phyloP scores from a whole-genome alignment of 2,329 filamentous ascomycete species.

The Cercospora janseana region DNA sequence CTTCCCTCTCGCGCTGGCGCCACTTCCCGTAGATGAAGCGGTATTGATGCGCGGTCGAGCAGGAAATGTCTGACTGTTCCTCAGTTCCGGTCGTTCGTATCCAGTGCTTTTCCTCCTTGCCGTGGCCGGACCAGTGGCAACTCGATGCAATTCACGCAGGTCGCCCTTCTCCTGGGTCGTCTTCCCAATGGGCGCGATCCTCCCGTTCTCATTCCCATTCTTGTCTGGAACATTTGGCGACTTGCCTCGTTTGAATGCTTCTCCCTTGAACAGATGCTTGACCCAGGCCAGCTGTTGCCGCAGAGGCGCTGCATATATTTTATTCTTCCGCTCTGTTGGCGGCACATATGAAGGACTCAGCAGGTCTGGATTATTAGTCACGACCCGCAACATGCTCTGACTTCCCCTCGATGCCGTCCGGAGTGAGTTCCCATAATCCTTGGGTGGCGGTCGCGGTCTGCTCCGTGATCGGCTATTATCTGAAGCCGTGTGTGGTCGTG shows the following conservation, averaged over 20 bases:
- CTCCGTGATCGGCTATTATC: conserved; percentile 68
- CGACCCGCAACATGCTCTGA: conserved; percentile 82
- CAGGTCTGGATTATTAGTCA: conserved; percentile 66
- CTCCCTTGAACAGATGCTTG: conserved; percentile 70
- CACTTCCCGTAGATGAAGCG: conserved; percentile 37
- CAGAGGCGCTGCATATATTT: conserved; percentile 61
- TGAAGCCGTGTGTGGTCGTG: conserved; percentile 42
- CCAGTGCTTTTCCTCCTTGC: conserved; percentile 36
- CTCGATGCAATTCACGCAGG: conserved; percentile 37
- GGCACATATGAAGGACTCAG: conserved; percentile 53
- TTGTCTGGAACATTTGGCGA: conserved; percentile 47
- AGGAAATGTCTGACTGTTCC: conserved; percentile 41
- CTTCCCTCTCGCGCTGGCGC: conserved; percentile 39
- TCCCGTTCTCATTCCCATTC: conserved; percentile 24
- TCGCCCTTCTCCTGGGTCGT: conserved; percentile 23
- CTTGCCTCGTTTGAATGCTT: conserved; percentile 59
- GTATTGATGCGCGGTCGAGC: conserved; percentile 47
- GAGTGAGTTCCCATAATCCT: conserved; percentile 66
- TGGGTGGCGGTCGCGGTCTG: conserved; percentile 78
- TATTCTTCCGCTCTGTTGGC: conserved; percentile 44
- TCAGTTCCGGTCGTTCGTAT: conserved; percentile 39
- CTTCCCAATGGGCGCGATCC: conserved; percentile 22
- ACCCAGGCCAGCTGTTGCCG: conserved; percentile 65
- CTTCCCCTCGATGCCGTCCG: conserved; percentile 42
- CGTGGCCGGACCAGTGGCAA: conserved; percentile 37